These are phyloP conservation scores for Phytophthora crassamura DNA, from an alignment of 352 stramenopile species.

Conservation along the genomic window DNA sequence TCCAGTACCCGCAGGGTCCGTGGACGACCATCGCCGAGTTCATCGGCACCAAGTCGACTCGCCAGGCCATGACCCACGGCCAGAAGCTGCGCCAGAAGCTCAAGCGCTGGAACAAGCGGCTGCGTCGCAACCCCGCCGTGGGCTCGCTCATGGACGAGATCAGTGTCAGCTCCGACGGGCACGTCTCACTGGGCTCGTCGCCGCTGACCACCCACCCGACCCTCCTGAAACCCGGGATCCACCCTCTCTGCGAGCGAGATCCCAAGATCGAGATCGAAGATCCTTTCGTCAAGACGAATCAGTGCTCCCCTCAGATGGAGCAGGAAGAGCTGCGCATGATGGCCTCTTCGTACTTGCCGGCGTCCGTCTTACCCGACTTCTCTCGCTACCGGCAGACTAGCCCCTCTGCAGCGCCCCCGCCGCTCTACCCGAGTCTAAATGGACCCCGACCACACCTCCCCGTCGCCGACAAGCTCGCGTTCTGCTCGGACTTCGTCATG, in stretches of 20 bases:
- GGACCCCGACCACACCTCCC: not conserved
- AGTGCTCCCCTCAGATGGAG: not conserved
- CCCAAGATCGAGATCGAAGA: not conserved
- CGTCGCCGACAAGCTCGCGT: not conserved
- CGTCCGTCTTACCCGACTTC: too few species aligned
- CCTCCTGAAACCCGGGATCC: not conserved
- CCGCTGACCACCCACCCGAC: not conserved
- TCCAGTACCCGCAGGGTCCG: constrained; percentile 43
- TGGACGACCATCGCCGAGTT: constrained; percentile 48
- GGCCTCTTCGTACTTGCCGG: too few species aligned
- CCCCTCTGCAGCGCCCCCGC: not conserved
- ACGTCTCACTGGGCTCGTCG: constrained; percentile 5
- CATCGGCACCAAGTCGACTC: constrained; percentile 48
- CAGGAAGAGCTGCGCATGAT: constrained; percentile 1
- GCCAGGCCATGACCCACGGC: constrained; percentile 50
- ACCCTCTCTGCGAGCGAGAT: not conserved
- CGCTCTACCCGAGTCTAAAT: not conserved
- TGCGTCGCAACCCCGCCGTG: constrained; percentile 23
- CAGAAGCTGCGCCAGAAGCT: constrained; percentile 57
- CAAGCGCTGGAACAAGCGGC: constrained; percentile 40
- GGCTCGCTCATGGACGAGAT: constrained; percentile 15
- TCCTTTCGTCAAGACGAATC: not conserved
- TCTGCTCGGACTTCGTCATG: not conserved
- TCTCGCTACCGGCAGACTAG: too few species aligned
- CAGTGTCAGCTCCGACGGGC: not conserved